Conservation (phyloP, 2,329 filamentous ascomycete species). For the Coleophoma eucalyptorum region DNA sequence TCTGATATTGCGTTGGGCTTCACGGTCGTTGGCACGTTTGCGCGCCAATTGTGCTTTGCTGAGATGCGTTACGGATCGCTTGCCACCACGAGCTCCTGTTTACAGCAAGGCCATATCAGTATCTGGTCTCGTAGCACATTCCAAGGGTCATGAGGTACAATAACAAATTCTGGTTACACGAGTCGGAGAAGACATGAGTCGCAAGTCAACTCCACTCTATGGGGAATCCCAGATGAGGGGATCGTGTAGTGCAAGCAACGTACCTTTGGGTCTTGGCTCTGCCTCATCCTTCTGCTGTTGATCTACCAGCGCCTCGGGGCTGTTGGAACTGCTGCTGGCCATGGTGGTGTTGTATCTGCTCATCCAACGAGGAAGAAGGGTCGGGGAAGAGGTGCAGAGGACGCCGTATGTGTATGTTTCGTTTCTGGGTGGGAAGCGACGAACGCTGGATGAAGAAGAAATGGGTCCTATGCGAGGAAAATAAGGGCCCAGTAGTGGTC, state of each 20-base stretch:
- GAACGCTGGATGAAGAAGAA: not conserved
- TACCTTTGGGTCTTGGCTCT: constrained; percentile 1
- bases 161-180: not conserved
- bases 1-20: constrained; percentile 84
- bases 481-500: no score
- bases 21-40: constrained; percentile 87
- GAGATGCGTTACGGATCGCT: constrained; percentile 80
- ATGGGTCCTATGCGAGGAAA: not conserved
- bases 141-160: not conserved
- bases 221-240: not conserved
- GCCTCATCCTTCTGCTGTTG: not conserved
- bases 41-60: constrained; percentile 84
- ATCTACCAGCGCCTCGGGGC: not conserved
- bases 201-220: not conserved
- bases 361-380: not conserved
- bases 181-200: not conserved
- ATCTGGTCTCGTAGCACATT: not conserved
- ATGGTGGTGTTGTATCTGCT: not conserved
- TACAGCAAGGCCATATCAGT: not conserved
- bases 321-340: not conserved
- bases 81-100: constrained; percentile 37
- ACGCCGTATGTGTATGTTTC: not conserved
- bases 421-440: not conserved
- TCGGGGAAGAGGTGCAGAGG: not conserved
- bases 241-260: not conserved